phyloP scores from a whole-genome alignment of 2,329 filamentous ascomycete genomes.

The Exophiala alcalophila region DNA sequence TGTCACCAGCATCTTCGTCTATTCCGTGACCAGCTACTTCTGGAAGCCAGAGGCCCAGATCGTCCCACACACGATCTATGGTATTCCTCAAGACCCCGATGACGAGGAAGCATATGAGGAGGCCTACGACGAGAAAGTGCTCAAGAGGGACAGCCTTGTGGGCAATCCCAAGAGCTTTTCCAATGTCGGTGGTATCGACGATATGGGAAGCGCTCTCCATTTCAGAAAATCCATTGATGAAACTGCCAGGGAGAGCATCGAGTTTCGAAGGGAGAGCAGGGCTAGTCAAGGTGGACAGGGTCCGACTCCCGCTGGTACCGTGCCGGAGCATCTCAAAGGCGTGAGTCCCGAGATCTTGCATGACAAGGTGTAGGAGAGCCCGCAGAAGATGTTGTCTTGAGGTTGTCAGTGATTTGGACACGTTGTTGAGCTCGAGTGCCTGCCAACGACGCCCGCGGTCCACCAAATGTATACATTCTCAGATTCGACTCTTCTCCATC shows the following conservation, averaged over 20 bases:
- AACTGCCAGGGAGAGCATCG: slow-evolving; percentile 18
- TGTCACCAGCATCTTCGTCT: slow-evolving; percentile 54
- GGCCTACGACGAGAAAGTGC: slow-evolving; percentile 21
- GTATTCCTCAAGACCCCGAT: slow-evolving; percentile 18
- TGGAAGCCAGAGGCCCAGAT: slow-evolving; percentile 21
- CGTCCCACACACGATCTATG: slow-evolving; percentile 22
- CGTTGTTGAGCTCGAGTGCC: not conserved
- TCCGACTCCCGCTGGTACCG: slow-evolving; percentile 7
- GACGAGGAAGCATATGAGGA: slow-evolving; percentile 24
- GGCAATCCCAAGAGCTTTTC: slow-evolving; percentile 26
- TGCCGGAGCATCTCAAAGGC: slow-evolving; percentile 14
- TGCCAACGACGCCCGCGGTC: too few species aligned
- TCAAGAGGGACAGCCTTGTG: slow-evolving; percentile 20
- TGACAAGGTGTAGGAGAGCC: slow-evolving; percentile 15
- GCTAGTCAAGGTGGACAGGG: slow-evolving; percentile 20
- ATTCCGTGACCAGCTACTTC: slow-evolving; percentile 38
- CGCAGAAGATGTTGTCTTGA: too few species aligned
- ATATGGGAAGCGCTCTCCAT: slow-evolving; percentile 16
- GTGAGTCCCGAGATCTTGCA: slow-evolving; percentile 14
- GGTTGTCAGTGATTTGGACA: not conserved
- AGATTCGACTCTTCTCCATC: too few species aligned
- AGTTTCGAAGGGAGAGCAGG: slow-evolving; percentile 13
- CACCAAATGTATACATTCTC: too few species aligned
- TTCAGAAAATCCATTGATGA: slow-evolving; percentile 21
- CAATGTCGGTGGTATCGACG: slow-evolving; percentile 22